Base-by-base conservation (phyloP, 306 rosid species). In the Crataegus laevigata region DNA sequence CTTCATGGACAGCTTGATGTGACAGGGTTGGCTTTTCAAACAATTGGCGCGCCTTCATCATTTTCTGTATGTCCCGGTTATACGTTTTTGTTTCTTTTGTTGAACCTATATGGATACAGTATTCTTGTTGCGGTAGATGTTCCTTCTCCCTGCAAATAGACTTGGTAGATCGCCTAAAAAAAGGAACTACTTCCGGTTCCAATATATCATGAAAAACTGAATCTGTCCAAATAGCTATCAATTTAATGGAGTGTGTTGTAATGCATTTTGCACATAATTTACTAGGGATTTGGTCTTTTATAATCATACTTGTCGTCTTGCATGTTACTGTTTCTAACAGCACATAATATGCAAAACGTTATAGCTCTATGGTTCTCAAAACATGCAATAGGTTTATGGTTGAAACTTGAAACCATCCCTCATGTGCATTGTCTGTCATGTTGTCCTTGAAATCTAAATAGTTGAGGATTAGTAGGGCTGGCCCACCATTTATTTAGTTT, bases 1-100 rank as follows among this genome's bases (percentile, higher is more conserved):
- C 85, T 90, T 80, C 89, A 94, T 47, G 98, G 98, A 79, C 98
- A 87, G 80, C 93, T 91, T 85, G 92, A 94, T 24, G 88, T 90
- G 81, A 88, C 79, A 0, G 97, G 96, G 70, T 77, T 90, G 91
- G 89, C 87, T 78, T 94, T 94, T 86, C 92, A 87, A 78, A 80
- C 88, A 80, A 80, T 67, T 77, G 91, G 82, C 80, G 96, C 96
- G 63, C 86, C 97, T n/a, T 94, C 98, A 19, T 59, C 89, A 77
- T 94, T 94, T 83, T 86, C 94, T 54, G 97, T 94, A 87, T 52
- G 97, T 84, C 75, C 68, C 77, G 32, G 34, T 29, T 79, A 64
- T 68, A 38, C 3, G 11, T 63, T 30, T 7, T 63, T 59, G 15
- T 12, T 59, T 59, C 32, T 67, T 76, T 62, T 57, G 51, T 69